A percentile compares a stretch with the other conserved stretches of the same genome.
Conservation (phyloP, 345 rosid species). For the Eucalyptus marginata region DNA sequence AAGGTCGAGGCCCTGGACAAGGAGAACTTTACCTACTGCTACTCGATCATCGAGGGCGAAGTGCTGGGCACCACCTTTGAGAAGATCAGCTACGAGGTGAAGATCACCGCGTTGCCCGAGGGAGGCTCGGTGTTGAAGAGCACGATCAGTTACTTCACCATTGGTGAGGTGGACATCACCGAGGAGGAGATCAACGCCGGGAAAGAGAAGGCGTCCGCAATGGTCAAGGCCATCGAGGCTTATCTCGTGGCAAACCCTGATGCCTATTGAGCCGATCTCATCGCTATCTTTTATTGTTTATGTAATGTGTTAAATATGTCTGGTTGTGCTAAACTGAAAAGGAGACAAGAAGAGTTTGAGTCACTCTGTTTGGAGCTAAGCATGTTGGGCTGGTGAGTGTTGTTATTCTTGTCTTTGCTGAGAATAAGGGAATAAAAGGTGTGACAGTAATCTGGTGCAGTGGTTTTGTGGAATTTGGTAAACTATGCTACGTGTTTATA, state of each 20-base stretch:
- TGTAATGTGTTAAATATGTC: neutral
- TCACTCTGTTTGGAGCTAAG: neutral
- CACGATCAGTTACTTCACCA: neutral
- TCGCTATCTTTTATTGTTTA: neutral
- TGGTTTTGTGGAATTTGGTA: neutral
- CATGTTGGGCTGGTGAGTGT: neutral
- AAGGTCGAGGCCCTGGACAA: conserved; percentile 17
- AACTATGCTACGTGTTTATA: neutral
- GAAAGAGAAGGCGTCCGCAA: neutral
- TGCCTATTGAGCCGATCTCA: too few species aligned
- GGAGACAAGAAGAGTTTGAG: neutral
- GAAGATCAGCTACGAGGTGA: neutral
- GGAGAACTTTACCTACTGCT: conserved; percentile 1
- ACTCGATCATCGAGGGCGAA: conserved; percentile 16
- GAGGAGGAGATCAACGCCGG: conserved; percentile 1
- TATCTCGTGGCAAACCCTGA: too few species aligned
- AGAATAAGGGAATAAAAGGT: neutral
- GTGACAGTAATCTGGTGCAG: neutral
- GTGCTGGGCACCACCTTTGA: neutral
- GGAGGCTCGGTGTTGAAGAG: conserved; percentile 5
- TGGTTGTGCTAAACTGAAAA: neutral
- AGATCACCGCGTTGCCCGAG: neutral
- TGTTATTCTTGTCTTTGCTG: neutral
- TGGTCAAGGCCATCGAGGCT: conserved; percentile 19
- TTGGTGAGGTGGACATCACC: neutral